These are phyloP conservation scores for Pestalotiopsis sp. DNA, from an alignment of 2,329 filamentous ascomycete species.

Conservation along the genomic window DNA sequence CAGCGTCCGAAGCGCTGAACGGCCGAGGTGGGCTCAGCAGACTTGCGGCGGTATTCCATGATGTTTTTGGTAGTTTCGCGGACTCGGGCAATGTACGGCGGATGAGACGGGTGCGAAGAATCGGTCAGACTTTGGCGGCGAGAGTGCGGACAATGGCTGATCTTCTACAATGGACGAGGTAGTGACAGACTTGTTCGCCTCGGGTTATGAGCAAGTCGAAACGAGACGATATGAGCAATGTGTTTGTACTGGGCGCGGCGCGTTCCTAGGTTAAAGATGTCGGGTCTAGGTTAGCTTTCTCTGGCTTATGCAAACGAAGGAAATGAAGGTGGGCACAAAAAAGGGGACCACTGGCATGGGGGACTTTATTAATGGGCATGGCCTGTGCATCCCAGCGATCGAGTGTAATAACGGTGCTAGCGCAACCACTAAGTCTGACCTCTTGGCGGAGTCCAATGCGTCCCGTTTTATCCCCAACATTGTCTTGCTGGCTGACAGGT, in stretches of 20 bases:
- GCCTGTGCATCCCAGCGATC: neutral
- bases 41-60: constrained; percentile 10
- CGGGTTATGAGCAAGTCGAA: neutral
- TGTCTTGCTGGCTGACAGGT: neutral
- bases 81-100: neutral
- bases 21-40: constrained; percentile 2
- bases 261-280: neutral
- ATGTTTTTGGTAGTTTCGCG: neutral
- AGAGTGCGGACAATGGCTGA: neutral
- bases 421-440: neutral
- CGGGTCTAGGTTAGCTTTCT: neutral
- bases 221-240: neutral
- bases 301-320: neutral
- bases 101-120: neutral
- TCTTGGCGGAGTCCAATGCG: neutral
- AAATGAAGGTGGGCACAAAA: neutral
- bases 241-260: neutral
- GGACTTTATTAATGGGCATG: neutral
- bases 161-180: neutral
- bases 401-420: neutral
- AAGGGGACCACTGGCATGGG: neutral
- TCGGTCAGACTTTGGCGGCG: neutral
- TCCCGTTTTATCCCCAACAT: neutral
- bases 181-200: neutral
- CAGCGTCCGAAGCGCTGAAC: constrained; percentile 70